These are phyloP conservation scores for Begonia loranthoides DNA, from an alignment of 306 rosid genomes.

Conservation along the genomic window DNA sequence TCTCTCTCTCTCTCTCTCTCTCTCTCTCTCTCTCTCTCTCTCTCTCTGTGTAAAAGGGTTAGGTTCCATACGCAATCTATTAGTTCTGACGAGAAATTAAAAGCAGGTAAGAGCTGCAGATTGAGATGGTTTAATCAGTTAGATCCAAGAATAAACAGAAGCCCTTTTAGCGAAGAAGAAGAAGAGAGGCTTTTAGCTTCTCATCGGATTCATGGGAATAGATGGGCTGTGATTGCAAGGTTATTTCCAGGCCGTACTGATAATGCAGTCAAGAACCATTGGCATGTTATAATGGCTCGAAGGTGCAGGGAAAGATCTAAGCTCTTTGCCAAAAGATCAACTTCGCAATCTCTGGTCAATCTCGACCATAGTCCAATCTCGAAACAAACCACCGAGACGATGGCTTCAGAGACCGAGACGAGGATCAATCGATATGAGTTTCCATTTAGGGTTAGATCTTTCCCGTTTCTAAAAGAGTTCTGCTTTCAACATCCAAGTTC, in stretches of 20 bases:
- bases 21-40: too few species aligned
- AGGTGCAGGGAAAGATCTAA: conserved; percentile 47
- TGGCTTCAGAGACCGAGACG: conserved; percentile 18
- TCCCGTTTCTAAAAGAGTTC: conserved; percentile 20
- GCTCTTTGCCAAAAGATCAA: conserved; percentile 30
- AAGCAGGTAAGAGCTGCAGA: conserved; percentile 85
- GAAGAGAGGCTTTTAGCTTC: conserved; percentile 69
- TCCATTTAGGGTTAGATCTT: too few species aligned
- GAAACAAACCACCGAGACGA: conserved; percentile 8
- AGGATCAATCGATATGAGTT: conserved; percentile 7
- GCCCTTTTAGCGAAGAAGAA: conserved; percentile 79
- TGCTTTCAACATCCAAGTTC: conserved; percentile 17
- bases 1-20: too few species aligned
- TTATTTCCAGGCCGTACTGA: conserved; percentile 89
- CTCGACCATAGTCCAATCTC: conserved; percentile 6
- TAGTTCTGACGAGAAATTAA: too few species aligned
- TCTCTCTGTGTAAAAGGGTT: too few species aligned
- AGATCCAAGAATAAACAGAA: conserved; percentile 82
- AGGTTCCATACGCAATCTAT: too few species aligned
- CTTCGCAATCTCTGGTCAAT: conserved; percentile 3
- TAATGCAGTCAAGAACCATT: conserved; percentile 91
- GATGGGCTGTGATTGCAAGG: conserved; percentile 94
- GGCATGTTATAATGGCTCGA: conserved; percentile 97
- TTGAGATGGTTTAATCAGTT: conserved; percentile 97
- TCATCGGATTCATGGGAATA: conserved; percentile 64